Base-by-base conservation (phyloP, 1,284 basidiomycete genomes). In the Amylostereum chailletii region DNA sequence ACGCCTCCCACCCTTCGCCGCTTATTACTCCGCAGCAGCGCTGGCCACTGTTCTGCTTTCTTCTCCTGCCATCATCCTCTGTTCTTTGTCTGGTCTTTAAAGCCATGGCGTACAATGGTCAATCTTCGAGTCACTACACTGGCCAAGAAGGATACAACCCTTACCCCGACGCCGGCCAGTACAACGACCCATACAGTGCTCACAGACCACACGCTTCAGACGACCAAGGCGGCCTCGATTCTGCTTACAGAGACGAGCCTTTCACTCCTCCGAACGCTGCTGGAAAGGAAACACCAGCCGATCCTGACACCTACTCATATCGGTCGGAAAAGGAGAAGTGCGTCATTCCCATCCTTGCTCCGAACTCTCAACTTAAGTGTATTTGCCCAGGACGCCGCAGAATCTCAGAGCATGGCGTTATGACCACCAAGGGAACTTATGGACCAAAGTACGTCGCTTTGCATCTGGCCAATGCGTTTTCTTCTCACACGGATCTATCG, bases 181-280 rank as follows among this genome's bases (percentile, higher is more conserved):
- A 74, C 48, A 77, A 71, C 59, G 73, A 78, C 61, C 67, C 77
- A 11, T 82, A 83, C 60, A 62, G 67, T 47, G 62, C 61, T 27
- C 57, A 62, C 41, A 60, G 71, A 53, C 71, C 74, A 6, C 74
- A 81, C 53, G 69, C 71, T 32, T 66, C 74, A 0, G 80, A 67
- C 51, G 64, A 66, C 41, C 65, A 64, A 44, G 59, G 58, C 27
- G 62, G 58, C 5, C 65, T 63, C 55, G 58, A 74, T 41, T 60
- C 57, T 41, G 66, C 63, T 8, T 75, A 77, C 58, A 63, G 60
- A 52, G 74, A 77, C 53, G 71, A 79, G 46, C 65, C 69, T 5
- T 32, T 32, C n/a, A 50, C 48, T 37, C 53, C 53, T 3, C 53
- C 46, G 19, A 47, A 5, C 43, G 41, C 30, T n/a, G n/a, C 32